Conservation (phyloP, 2,329 filamentous ascomycete species). For the Pyrenophora teres region DNA sequence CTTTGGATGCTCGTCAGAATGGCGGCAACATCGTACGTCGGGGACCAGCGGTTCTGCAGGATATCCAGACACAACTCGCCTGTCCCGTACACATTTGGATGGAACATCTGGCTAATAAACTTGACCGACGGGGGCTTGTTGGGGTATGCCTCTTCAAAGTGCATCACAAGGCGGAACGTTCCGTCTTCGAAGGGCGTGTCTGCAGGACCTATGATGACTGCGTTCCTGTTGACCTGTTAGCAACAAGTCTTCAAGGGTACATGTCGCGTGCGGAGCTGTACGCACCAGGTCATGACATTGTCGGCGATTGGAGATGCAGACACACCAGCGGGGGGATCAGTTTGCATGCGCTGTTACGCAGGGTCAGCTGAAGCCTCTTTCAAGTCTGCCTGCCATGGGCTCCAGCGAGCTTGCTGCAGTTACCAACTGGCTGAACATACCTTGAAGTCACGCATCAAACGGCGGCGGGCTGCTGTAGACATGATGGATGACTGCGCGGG, state of each 20-base stretch:
- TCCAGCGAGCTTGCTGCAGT: constrained; percentile 4
- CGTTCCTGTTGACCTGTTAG: constrained; percentile 71
- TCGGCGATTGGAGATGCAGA: constrained; percentile 95
- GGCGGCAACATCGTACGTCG: constrained; percentile 96
- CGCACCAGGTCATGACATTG: constrained; percentile 95
- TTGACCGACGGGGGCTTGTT: constrained; percentile 98
- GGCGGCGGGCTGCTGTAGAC: constrained; percentile 94
- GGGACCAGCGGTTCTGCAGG: constrained; percentile 96
- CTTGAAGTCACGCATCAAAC: constrained; percentile 99
- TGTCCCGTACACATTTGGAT: constrained; percentile 96
- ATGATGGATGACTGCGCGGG: constrained; percentile 49
- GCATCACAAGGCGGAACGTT: constrained; percentile 96
- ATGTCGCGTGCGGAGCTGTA: constrained; percentile 35
- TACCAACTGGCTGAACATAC: constrained; percentile 56
- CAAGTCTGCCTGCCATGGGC: neutral
- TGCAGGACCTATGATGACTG: constrained; percentile 94
- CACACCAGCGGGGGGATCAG: constrained; percentile 93
- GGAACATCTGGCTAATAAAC: constrained; percentile 99
- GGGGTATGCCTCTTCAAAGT: constrained; percentile 98
- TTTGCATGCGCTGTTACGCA: constrained; percentile 86
- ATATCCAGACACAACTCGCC: constrained; percentile 97
- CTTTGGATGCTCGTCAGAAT: constrained; percentile 98
- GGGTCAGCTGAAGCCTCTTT: constrained; percentile 14
- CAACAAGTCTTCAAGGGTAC: neutral
- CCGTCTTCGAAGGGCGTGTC: constrained; percentile 99